A percentile compares a stretch with the other conserved stretches of the same genome.
phyloP scores from a whole-genome alignment of 2,329 filamentous ascomycete species.

The Neurospora crassa region DNA sequence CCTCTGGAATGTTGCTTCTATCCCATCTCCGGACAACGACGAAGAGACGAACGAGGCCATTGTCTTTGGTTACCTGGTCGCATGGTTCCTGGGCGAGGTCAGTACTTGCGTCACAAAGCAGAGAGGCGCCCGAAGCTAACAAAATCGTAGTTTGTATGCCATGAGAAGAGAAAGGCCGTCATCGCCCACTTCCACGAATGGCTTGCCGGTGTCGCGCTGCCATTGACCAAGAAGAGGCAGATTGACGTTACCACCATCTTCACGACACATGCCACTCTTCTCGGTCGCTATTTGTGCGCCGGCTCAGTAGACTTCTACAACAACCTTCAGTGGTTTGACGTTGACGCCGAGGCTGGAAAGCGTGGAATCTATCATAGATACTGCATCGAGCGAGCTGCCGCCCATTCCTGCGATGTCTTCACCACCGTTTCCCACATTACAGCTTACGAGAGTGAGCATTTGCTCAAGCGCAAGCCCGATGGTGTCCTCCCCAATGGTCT shows the following conservation, averaged over 20 bases:
- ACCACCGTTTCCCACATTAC: constrained; percentile 98
- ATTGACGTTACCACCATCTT: constrained; percentile 98
- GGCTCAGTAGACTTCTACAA: constrained; percentile 99
- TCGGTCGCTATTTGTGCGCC: constrained; percentile 92
- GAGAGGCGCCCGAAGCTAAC: constrained; percentile 13
- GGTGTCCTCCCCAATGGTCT: constrained; percentile 93
- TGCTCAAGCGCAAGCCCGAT: constrained; percentile 95
- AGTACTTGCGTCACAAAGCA: constrained; percentile 18
- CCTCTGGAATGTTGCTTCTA: constrained; percentile 84
- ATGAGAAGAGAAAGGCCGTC: constrained; percentile 84
- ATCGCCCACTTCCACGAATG: constrained; percentile 99
- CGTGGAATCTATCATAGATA: constrained; percentile 97
- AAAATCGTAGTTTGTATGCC: constrained; percentile 66
- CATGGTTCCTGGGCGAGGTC: constrained; percentile 98
- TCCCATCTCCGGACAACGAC: constrained; percentile 85
- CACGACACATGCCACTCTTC: constrained; percentile 91
- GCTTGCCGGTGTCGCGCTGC: constrained; percentile 88
- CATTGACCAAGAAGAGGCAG: constrained; percentile 82
- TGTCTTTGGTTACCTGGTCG: constrained; percentile 92
- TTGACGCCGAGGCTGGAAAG: constrained; percentile 93
- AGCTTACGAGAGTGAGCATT: constrained; percentile 93
- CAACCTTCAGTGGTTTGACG: constrained; percentile 93
- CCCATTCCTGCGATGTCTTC: constrained; percentile 91
- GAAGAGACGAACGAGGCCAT: constrained; percentile 96
- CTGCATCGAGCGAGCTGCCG: constrained; percentile 90